Conservation (phyloP, 371 early-diverging fungal species). For the Blastocladiella emersonii region DNA sequence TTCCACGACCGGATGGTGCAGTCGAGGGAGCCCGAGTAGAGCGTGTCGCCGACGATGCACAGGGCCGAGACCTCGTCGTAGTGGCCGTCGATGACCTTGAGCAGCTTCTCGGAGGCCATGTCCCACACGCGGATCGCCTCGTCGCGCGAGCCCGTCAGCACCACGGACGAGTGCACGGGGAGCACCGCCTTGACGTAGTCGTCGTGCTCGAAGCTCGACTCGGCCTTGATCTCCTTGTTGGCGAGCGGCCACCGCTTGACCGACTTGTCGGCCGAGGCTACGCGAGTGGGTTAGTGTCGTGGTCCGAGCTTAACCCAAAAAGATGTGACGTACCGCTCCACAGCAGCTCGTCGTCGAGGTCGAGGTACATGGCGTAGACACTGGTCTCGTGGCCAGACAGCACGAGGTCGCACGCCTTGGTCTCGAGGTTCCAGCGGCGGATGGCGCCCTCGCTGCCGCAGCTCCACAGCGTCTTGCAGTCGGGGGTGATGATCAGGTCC, state of each 20-base stretch:
- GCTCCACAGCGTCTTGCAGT: slow-evolving; percentile 35
- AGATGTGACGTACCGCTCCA: slow-evolving; percentile 40
- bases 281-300: too few relatives aligned
- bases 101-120: slow-evolving; percentile 43
- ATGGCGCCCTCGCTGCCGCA: slow-evolving; percentile 18
- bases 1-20: slow-evolving; percentile 63
- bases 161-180: slow-evolving; percentile 33
- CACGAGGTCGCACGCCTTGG: slow-evolving; percentile 23
- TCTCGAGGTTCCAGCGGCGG: slow-evolving; percentile 46
- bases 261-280: slow-evolving; percentile 61
- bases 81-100: slow-evolving; percentile 54
- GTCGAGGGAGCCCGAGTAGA: slow-evolving; percentile 62
- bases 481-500: slow-evolving; percentile 29
- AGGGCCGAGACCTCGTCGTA: slow-evolving; percentile 64
- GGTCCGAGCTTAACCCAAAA: too few relatives aligned
- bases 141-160: slow-evolving; percentile 65
- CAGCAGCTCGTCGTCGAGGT: slow-evolving; percentile 37
- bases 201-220: slow-evolving; percentile 54
- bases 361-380: slow-evolving; percentile 41
- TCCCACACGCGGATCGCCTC: slow-evolving; percentile 70
- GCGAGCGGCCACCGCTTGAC: slow-evolving; percentile 42
- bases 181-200: slow-evolving; percentile 60
- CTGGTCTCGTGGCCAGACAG: slow-evolving; percentile 57
- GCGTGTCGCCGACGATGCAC: slow-evolving; percentile 28
- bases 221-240: slow-evolving; percentile 38